Percentiles rank a stretch among this genome's conserved stretches.
These are phyloP conservation scores for Colletotrichum sp. DNA, from an alignment of 2,329 filamentous ascomycete genomes.

Conservation along the genomic window DNA sequence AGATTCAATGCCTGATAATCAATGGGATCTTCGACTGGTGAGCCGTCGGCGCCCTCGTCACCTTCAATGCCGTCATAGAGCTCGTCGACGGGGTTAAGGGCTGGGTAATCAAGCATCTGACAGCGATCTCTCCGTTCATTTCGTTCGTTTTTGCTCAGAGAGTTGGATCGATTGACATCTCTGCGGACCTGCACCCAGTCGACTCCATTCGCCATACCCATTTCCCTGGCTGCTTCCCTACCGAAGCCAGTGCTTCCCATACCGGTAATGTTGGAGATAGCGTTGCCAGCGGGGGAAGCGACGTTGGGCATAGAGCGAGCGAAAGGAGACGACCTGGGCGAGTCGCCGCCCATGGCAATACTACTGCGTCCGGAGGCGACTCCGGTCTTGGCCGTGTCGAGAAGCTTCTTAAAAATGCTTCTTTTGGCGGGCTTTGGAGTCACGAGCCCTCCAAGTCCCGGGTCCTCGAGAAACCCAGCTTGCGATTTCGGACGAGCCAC, in stretches of 20 bases:
- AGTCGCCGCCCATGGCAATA: conserved; percentile 67
- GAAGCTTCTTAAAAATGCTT: conserved; percentile 94
- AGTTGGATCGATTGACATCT: conserved; percentile 95
- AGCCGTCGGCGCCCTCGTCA: conserved; percentile 86
- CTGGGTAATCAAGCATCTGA: conserved; percentile 91
- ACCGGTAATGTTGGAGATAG: conserved; percentile 30
- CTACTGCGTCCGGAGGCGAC: conserved; percentile 89
- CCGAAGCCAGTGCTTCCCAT: conserved; percentile 39
- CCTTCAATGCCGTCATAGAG: conserved; percentile 85
- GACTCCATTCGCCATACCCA: conserved; percentile 67
- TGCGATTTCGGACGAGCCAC: conserved; percentile 70
- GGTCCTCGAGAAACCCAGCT: conserved; percentile 69
- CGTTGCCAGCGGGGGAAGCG: conserved; percentile 51
- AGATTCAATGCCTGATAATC: conserved; percentile 84
- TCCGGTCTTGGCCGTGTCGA: conserved; percentile 92
- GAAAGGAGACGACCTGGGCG: conserved; percentile 47
- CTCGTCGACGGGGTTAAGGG: conserved; percentile 88
- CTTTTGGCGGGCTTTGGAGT: conserved; percentile 80
- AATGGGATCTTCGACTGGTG: conserved; percentile 80
- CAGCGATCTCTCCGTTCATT: conserved; percentile 86
- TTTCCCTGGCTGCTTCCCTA: conserved; percentile 68
- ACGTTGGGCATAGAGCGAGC: conserved; percentile 45
- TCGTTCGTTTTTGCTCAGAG: conserved; percentile 86
- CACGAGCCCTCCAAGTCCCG: conserved; percentile 79
- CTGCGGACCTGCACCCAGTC: conserved; percentile 98